Evolutionary conservation across 306 rosid species (phyloP), one percentile per base, ranked within the genome.

Genomic region (Amphicarpaea edgeworthii): DNA sequence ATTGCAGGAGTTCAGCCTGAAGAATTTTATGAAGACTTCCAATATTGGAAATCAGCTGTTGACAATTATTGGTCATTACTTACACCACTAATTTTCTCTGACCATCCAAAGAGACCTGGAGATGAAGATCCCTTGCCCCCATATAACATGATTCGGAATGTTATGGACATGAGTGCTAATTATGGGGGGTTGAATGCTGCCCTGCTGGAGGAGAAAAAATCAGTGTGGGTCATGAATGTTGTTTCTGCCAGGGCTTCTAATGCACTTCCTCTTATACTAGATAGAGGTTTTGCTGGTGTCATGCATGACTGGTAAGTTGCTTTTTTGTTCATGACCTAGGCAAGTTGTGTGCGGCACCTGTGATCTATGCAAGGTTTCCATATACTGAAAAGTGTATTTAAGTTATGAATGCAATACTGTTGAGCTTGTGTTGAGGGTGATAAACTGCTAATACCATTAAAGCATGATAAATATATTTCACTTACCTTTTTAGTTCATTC

Each of bases 41-140:
- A 89, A 70, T 67, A 87, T 69, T 93, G 93, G 94, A 86, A 90
- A 82, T 79, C 90, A 11, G 88, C 96, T 81, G 81, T 93, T 16
- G 86, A 79, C 40, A 89, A 93, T 67, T 96, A 90, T 78, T 96
- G 99, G 98, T 91, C 99, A 42, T 83, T 96, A 73, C 98, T 96
- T 70, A 90, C 98, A 14, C 99, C 99, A 2, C 82, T 96, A 79
- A 96, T 96, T 82, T 96, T 96, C 89, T 96, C 99, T 42, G 99
- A 96, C 86, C 99, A 96, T 84, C 99, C 99, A 40, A 96, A 96
- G 96, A 93, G 98, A 86, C 99, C 97, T 66, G 99, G 99, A 20
- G 99, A 96, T 80, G 99, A 96, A 88, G 99, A 96, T 83, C 98
- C 99, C 37, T 69, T 96, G 76, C 98, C 99, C 75, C 98, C 99